Evolutionary conservation across 257 asterid genomes (phyloP).

Genomic region (Anisodus tanguticus): DNA sequence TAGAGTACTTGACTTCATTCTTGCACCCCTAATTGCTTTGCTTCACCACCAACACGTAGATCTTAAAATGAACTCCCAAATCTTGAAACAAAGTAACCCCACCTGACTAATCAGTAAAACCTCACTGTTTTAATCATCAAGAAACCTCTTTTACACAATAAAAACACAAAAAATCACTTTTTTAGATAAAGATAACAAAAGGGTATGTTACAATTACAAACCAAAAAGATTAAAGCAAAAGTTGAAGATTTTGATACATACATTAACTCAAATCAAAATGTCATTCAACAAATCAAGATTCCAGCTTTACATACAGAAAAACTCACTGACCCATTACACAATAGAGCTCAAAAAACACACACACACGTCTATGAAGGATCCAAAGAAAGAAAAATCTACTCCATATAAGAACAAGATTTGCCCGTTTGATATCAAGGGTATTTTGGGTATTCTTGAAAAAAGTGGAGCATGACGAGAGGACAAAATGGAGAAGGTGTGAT

Average conservation of each 20-base stretch:
- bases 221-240: not conserved
- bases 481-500: not conserved
- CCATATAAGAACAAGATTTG: slow-evolving; percentile 22
- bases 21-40: slow-evolving; percentile 16
- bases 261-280: slow-evolving; percentile 11
- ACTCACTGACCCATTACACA: slow-evolving; percentile 20
- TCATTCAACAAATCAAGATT: slow-evolving; percentile 25
- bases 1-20: slow-evolving; percentile 71
- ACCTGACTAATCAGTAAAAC: slow-evolving; percentile 24
- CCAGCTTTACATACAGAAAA: not conserved
- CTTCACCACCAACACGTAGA: slow-evolving; percentile 45
- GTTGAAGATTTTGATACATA: slow-evolving; percentile 15
- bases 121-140: not conserved
- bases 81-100: slow-evolving; percentile 9
- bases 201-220: not conserved
- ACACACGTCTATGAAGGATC: not conserved
- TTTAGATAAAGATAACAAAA: slow-evolving; percentile 7
- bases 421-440: slow-evolving; percentile 32
- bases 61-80: slow-evolving; percentile 44
- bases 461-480: not conserved
- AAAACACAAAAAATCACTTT: slow-evolving; percentile 6
- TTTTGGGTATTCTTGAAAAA: not conserved
- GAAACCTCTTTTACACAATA: slow-evolving; percentile 5
- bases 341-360: not conserved
- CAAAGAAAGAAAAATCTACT: slow-evolving; percentile 34